Base-by-base conservation (phyloP, 805 yeast genomes). In the Blastobotrys terrestris region DNA sequence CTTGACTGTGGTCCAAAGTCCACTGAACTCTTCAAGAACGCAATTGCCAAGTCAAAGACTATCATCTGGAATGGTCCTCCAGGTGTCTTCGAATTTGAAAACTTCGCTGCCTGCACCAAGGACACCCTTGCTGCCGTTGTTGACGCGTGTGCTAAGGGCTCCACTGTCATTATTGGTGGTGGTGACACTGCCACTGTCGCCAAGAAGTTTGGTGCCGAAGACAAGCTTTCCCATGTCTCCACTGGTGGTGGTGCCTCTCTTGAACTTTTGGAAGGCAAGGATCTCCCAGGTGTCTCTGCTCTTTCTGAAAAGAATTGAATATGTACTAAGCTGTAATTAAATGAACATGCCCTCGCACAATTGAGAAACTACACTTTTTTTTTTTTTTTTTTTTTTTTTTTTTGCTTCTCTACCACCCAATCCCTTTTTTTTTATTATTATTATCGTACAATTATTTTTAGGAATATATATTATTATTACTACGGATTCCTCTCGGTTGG, bases 61-160 rank as follows among this genome's bases (percentile, higher is more conserved):
- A 92, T 94, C 67, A 94, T 94, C 71, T 94, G 99, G 99, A 94
- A 94, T 80, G 99, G 99, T 73, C 99, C 99, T 61, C 97, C 99
- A 75, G 99, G 99, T 81, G 99, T 94, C 65, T 94, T 94, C 72
- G 99, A 94, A 79, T 94, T 94, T 69, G 96, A 88, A 63, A 80
- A 79, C 67, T 94, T 94, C 71, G 85, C 97, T 63, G 74, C 74
- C 56, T 98, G 98, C 76, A 92, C 98, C 70, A 87, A 91, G 77
- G 57, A 89, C 56, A 75, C 92, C 75, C 83, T 92, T 66, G 95
- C 84, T 59, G 95, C 94, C 65, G 85, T 85, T 68, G 95, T 91
- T 63, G 77, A 81, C 70, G 85, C 96, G 60, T 88, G 90, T 66
- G 83, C 80, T 72, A 80, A 81, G 56, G 97, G 97, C 70, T 87